Base-by-base conservation (phyloP, 208 protist species). In the Phytomonas sp. region DNA sequence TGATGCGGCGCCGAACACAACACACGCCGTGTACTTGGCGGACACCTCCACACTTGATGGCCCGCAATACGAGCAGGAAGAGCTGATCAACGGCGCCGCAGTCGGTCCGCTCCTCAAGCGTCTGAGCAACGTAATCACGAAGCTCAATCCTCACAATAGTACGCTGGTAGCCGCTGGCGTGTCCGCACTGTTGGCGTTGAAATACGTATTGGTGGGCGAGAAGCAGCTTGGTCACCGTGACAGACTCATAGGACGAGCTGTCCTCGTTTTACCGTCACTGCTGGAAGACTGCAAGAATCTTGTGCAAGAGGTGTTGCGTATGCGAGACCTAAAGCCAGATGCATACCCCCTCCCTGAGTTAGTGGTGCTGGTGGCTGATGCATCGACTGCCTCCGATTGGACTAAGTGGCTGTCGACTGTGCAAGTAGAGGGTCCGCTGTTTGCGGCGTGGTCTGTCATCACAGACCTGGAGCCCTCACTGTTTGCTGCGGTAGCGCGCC, bases 141-240 rank as follows among this genome's bases (percentile, higher is more conserved):
- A 77, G 43, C 79, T 95, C 20, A 95, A 95, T 68, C 87, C 87
- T 6, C 80, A 90, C 70, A 79, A 91, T 51, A 87, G 73, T 13
- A 85, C 79, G 23, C 75, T 95, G 69, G 75, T 92, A 28, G 90
- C 90, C 5, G 87, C 83, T 0, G 90, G 87, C 26, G 84, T 81
- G 30, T 86, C 90, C 17, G 74, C 73, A 0, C 51, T 72, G 26
- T 66, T 93, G 7, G 87, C 81, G 2, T 72, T 89, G 53, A 93
- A 93, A 77, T 92, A 89, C 74, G 65, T 81, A 43, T 65, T 93
- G 31, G 77, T 84, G 28, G 87, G 87, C 0, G 89, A 95, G 71
- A 87, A 89, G 75, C 76, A 69, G 53, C 76, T 91, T 1, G 87
- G 87, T 1, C 89, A 93, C 70, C 74, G 72, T 7, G 87, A 93